Percentiles rank a stretch among this genome's conserved stretches.
These are phyloP conservation scores for Zasmidium citrigriseum DNA, from an alignment of 2,329 filamentous ascomycete genomes.

Conservation along the genomic window DNA sequence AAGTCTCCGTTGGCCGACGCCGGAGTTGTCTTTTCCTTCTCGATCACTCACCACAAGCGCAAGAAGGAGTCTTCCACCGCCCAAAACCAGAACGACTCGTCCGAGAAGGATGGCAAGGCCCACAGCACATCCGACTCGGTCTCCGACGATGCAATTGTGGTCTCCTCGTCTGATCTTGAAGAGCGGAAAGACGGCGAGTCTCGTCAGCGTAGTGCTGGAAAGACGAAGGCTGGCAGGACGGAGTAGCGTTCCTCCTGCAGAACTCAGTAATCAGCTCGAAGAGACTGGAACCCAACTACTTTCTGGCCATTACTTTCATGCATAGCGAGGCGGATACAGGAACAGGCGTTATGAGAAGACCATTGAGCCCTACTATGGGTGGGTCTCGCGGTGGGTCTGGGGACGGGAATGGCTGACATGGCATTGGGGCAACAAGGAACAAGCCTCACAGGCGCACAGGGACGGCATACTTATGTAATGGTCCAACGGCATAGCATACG, in stretches of 20 bases:
- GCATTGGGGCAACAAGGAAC: background rate
- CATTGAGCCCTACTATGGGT: background rate
- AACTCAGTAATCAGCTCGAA: background rate
- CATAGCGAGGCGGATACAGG: background rate
- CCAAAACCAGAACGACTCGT: background rate
- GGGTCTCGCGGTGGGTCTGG: background rate
- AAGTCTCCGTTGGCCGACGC: background rate
- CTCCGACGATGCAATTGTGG: slow-evolving; percentile 3
- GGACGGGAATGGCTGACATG: background rate
- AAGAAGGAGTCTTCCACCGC: background rate
- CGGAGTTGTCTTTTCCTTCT: slow-evolving; percentile 1
- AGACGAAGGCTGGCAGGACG: background rate
- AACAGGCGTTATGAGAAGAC: background rate
- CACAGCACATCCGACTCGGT: background rate
- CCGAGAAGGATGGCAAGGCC: background rate
- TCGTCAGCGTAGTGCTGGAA: background rate
- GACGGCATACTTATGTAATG: background rate
- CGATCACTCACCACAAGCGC: background rate
- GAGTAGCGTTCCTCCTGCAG: background rate
- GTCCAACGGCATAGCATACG: too few species aligned
- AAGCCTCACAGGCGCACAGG: background rate
- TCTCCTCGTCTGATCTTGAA: background rate
- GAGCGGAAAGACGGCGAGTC: background rate
- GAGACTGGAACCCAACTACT: background rate
- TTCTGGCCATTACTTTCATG: background rate